Conservation (phyloP, 2,329 filamentous ascomycete genomes). For the Periconia digitata region DNA sequence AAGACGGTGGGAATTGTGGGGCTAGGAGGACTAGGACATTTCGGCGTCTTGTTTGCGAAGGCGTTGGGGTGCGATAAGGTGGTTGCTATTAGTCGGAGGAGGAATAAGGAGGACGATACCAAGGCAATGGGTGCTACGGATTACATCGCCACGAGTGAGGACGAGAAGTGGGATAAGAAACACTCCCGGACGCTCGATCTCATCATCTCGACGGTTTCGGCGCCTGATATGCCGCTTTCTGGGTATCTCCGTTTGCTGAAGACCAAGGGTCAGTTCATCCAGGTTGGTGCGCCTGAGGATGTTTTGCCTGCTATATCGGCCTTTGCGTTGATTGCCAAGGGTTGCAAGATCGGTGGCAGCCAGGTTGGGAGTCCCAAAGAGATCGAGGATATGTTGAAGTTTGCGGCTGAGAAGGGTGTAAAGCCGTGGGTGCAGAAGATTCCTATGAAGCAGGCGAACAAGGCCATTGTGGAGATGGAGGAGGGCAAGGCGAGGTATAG, state of each 20-base stretch:
- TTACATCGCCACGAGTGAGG: constrained; percentile 63
- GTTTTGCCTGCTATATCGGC: constrained; percentile 57
- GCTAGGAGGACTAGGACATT: constrained; percentile 73
- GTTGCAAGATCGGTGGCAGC: constrained; percentile 49
- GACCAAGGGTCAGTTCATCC: constrained; percentile 63
- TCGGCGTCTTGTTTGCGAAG: constrained; percentile 70
- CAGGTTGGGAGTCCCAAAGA: constrained; percentile 58
- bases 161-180: constrained; percentile 63
- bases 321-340: constrained; percentile 61
- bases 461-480: constrained; percentile 60
- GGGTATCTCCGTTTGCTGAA: constrained; percentile 64
- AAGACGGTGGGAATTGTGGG: constrained; percentile 72
- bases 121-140: constrained; percentile 65
- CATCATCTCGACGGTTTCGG: constrained; percentile 61
- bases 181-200: constrained; percentile 61
- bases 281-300: constrained; percentile 68
- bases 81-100: constrained; percentile 64
- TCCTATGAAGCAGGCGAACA: constrained; percentile 57
- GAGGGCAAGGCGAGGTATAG: constrained; percentile 55
- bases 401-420: constrained; percentile 61
- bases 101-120: constrained; percentile 61
- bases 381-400: constrained; percentile 63
- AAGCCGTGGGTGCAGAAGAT: constrained; percentile 65
- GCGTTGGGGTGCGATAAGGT: constrained; percentile 70
- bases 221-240: constrained; percentile 62